phyloP scores from a whole-genome alignment of 2,329 filamentous ascomycete species.

The Seiridium cupressi region DNA sequence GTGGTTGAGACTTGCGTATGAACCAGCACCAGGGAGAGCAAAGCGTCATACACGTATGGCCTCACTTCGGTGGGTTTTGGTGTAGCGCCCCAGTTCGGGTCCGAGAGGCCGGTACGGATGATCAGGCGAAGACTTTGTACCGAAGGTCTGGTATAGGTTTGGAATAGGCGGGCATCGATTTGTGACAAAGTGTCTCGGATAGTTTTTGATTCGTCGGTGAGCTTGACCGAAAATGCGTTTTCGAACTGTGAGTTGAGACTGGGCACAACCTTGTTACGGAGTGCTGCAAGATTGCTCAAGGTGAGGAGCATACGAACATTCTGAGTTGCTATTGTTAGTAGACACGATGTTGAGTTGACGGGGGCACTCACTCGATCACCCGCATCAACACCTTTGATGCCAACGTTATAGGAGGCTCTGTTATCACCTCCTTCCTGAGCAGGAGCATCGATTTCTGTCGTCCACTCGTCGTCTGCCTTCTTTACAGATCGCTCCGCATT shows the following conservation, averaged over 20 bases:
- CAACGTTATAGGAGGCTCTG: slow-evolving; percentile 34
- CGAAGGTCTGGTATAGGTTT: slow-evolving; percentile 82
- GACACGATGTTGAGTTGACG: neutral
- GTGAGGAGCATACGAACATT: slow-evolving; percentile 93
- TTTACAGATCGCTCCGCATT: slow-evolving; percentile 79
- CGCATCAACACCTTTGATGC: slow-evolving; percentile 50
- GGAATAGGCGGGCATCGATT: slow-evolving; percentile 88
- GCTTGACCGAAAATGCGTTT: slow-evolving; percentile 86
- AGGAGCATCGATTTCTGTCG: slow-evolving; percentile 43
- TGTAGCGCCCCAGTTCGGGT: slow-evolving; percentile 67
- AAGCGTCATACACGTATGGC: slow-evolving; percentile 85
- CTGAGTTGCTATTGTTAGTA: slow-evolving; percentile 38
- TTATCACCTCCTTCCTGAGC: slow-evolving; percentile 29
- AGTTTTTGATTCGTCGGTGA: slow-evolving; percentile 90
- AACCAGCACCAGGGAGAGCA: slow-evolving; percentile 83
- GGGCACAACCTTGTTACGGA: slow-evolving; percentile 80
- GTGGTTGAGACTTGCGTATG: slow-evolving; percentile 88
- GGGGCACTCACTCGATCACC: slow-evolving; percentile 51
- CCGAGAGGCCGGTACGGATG: slow-evolving; percentile 70
- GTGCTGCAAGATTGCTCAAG: slow-evolving; percentile 82
- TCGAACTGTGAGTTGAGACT: slow-evolving; percentile 91
- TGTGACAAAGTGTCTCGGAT: slow-evolving; percentile 88
- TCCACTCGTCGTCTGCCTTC: slow-evolving; percentile 63
- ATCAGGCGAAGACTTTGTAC: slow-evolving; percentile 66
- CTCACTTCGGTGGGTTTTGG: slow-evolving; percentile 70